Conservation (phyloP, 306 rosid species). For the Purshia tridentata region DNA sequence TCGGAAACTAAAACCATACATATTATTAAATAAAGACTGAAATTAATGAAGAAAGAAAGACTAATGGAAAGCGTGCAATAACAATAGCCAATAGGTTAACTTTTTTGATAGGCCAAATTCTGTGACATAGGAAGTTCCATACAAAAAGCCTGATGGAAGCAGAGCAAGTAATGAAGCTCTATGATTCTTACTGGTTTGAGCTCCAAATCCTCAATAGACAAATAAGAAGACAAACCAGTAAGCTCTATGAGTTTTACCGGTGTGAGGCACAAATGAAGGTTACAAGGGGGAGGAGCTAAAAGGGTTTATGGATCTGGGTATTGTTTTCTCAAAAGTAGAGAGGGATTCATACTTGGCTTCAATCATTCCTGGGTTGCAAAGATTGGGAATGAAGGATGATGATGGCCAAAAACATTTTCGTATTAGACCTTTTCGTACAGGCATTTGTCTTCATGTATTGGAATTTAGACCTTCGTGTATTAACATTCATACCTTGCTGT, state of each 20-base stretch:
- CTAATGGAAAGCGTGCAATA: slow-evolving; percentile 43
- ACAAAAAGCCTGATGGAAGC: slow-evolving; percentile 47
- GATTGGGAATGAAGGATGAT: slow-evolving; percentile 49
- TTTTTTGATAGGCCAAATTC: slow-evolving; percentile 34
- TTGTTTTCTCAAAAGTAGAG: slow-evolving; percentile 80
- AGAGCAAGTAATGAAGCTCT: slow-evolving; percentile 49
- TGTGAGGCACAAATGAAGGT: slow-evolving; percentile 22
- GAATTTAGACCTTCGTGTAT: no score
- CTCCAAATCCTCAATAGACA: slow-evolving; percentile 30
- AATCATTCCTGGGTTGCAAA: slow-evolving; percentile 82
- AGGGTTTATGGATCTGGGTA: slow-evolving; percentile 91
- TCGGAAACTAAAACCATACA: no score
- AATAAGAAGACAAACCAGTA: slow-evolving; percentile 16
- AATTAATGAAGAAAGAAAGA: no score
- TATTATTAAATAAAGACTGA: not conserved
- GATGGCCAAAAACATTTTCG: slow-evolving; percentile 9
- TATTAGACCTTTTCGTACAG: no score
- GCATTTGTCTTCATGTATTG: no score
- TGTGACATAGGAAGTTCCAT: not conserved
- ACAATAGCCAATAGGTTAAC: slow-evolving; percentile 27
- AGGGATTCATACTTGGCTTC: slow-evolving; percentile 70
- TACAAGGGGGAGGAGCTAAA: slow-evolving; percentile 48
- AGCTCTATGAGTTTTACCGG: slow-evolving; percentile 54
- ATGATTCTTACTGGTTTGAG: slow-evolving; percentile 69
- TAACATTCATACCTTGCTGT: no score